Evolutionary conservation across 106 monocot species (phyloP).

Genomic region (Apostasia ramifera): DNA sequence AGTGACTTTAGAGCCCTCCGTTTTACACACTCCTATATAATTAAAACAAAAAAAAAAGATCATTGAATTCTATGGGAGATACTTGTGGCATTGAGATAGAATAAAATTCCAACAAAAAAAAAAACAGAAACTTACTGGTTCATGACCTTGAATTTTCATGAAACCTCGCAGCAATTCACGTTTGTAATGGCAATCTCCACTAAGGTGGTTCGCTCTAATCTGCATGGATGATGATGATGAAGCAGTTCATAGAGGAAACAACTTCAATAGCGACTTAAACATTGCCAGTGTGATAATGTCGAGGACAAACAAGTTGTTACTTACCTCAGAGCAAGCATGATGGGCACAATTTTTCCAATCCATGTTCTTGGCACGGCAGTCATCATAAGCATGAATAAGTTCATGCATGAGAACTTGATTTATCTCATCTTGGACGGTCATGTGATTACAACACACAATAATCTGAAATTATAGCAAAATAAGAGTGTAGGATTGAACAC

Average conservation of each 20-base stretch:
- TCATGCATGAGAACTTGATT: conserved; percentile 94
- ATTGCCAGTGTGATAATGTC: not conserved
- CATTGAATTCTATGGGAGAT: not conserved
- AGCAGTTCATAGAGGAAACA: not conserved
- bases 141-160: conserved; percentile 75
- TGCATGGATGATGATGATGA: conserved; percentile 10
- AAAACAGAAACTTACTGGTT: conserved; percentile 43
- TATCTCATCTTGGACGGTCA: conserved; percentile 78
- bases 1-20: conserved; percentile 79
- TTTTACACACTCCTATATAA: conserved; percentile 82
- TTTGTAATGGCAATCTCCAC: conserved; percentile 85
- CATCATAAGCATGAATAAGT: conserved; percentile 95
- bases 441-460: conserved; percentile 70
- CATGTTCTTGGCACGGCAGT: conserved; percentile 82
- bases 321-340: conserved; percentile 98
- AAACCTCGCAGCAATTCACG: conserved; percentile 67
- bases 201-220: conserved; percentile 87
- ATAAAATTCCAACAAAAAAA: not conserved
- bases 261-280: not conserved
- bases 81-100: not conserved
- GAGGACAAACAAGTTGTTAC: not conserved
- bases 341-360: conserved; percentile 97
- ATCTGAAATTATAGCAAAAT: conserved; percentile 41
- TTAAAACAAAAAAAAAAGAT: not conserved
- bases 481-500: too few relatives aligned